Evolutionary conservation across 208 protist species (phyloP).

Genomic region (Strigomonas culicis): DNA sequence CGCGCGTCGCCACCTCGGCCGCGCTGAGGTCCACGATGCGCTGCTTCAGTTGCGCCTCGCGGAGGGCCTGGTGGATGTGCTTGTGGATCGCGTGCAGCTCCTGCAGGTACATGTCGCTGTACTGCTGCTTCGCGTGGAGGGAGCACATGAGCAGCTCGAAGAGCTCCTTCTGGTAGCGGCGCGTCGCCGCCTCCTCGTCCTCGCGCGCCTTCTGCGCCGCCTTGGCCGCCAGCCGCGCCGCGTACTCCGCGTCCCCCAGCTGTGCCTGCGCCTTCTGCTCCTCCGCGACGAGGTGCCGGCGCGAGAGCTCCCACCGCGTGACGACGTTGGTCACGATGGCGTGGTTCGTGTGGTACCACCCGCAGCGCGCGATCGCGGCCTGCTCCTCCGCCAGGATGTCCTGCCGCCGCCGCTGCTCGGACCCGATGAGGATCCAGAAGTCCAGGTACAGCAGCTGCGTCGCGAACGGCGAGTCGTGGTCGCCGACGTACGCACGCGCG

Average conservation of each 20-base stretch:
- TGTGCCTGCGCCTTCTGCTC: constrained; percentile 4
- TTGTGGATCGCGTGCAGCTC: background rate
- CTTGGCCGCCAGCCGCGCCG: background rate
- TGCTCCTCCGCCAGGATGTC: constrained; percentile 14
- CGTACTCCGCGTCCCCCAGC: constrained; percentile 12
- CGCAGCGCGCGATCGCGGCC: no score
- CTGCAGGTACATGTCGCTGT: constrained; percentile 5
- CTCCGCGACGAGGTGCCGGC: background rate
- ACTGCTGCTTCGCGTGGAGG: background rate
- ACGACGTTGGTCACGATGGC: no score
- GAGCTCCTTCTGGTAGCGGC: constrained; percentile 4
- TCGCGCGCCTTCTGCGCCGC: background rate
- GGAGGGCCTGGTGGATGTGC: constrained; percentile 1
- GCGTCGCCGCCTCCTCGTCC: no score
- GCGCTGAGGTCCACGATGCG: constrained; percentile 10
- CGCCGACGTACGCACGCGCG: constrained; percentile 18
- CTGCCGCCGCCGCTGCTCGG: constrained; percentile 24
- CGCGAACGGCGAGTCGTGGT: constrained; percentile 43
- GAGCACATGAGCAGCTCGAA: constrained; percentile 8
- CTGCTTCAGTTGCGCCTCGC: constrained; percentile 8
- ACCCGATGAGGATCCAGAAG: constrained; percentile 14
- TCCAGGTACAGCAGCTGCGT: constrained; percentile 36
- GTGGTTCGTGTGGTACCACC: no score
- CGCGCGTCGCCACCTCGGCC: no score
- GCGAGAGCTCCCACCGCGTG: background rate